phyloP scores from a whole-genome alignment of 2,329 filamentous ascomycete genomes.

The Fusarium nelsonii region DNA sequence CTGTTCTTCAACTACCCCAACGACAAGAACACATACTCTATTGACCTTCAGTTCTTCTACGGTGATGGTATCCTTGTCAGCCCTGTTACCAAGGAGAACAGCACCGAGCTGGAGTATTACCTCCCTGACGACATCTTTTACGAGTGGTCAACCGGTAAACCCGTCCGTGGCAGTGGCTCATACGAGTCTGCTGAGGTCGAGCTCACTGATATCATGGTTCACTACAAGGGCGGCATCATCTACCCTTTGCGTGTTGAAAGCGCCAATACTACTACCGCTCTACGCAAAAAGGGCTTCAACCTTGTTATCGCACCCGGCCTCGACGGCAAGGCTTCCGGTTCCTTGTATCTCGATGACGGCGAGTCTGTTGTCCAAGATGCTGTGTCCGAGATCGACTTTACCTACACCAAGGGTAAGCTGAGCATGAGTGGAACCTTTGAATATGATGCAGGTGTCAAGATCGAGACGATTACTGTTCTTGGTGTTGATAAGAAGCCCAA shows the following conservation, averaged over 20 bases:
- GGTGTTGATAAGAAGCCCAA: conserved; percentile 48
- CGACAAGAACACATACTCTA: conserved; percentile 57
- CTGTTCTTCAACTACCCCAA: conserved; percentile 76
- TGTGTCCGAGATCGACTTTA: conserved; percentile 70
- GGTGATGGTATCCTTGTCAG: conserved; percentile 60
- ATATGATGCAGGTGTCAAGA: conserved; percentile 59
- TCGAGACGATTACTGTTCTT: conserved; percentile 64
- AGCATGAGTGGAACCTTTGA: conserved; percentile 65
- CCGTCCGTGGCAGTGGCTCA: conserved; percentile 53
- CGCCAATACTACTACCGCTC: conserved; percentile 71
- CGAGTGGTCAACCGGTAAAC: conserved; percentile 62
- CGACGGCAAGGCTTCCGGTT: conserved; percentile 72
- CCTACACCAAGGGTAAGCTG: conserved; percentile 66
- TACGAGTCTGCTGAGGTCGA: conserved; percentile 51
- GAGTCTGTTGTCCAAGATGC: conserved; percentile 69
- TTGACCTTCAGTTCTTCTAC: conserved; percentile 64
- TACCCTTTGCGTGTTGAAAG: conserved; percentile 67
- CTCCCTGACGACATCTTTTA: conserved; percentile 64
- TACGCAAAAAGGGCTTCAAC: conserved; percentile 74
- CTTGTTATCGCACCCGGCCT: conserved; percentile 73
- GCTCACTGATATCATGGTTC: conserved; percentile 70
- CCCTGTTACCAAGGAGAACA: conserved; percentile 60
- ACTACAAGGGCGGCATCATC: conserved; percentile 72
- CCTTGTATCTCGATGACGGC: conserved; percentile 81
- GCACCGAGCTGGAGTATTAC: conserved; percentile 58